Percentiles rank a stretch among this genome's conserved stretches.
These are phyloP conservation scores for Euphorbia peplus DNA, from an alignment of 345 rosid genomes.

Conservation along the genomic window DNA sequence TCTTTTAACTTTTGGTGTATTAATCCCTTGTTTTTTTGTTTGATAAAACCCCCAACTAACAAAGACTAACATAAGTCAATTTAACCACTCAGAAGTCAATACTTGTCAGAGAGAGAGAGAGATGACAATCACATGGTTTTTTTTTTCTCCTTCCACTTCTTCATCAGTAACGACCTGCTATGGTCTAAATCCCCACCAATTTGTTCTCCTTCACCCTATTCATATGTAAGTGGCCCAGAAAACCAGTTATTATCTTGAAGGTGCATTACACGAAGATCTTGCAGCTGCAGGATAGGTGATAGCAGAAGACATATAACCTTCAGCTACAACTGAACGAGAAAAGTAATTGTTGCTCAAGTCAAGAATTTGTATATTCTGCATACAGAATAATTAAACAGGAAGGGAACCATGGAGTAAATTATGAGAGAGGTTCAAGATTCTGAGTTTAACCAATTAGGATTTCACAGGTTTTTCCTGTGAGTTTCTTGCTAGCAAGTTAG, in stretches of 20 bases:
- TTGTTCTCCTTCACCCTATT: too few species aligned
- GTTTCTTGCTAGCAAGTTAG: constrained; percentile 24
- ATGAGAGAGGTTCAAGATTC: constrained; percentile 32
- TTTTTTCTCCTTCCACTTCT: too few species aligned
- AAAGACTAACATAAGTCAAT: too few species aligned
- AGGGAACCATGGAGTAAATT: constrained; percentile 14
- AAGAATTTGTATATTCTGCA: constrained; percentile 29
- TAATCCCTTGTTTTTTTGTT: too few species aligned
- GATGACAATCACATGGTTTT: too few species aligned
- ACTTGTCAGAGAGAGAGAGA: too few species aligned
- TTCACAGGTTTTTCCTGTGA: constrained; percentile 20
- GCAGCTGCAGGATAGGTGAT: constrained; percentile 19
- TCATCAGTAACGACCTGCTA: too few species aligned
- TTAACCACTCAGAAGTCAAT: too few species aligned
- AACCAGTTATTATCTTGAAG: constrained; percentile 27
- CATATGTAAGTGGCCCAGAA: constrained; percentile 18
- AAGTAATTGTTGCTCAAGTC: constrained; percentile 28
- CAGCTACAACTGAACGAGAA: constrained; percentile 5
- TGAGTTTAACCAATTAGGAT: constrained; percentile 22
- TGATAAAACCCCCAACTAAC: too few species aligned
- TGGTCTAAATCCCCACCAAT: too few species aligned
- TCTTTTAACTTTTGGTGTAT: too few species aligned
- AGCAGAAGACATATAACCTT: constrained; percentile 13
- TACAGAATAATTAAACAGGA: constrained; percentile 20
- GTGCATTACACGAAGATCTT: constrained; percentile 19